Evolutionary conservation across 352 stramenopile genomes (phyloP).

Genomic region (Globisporangium nunn): DNA sequence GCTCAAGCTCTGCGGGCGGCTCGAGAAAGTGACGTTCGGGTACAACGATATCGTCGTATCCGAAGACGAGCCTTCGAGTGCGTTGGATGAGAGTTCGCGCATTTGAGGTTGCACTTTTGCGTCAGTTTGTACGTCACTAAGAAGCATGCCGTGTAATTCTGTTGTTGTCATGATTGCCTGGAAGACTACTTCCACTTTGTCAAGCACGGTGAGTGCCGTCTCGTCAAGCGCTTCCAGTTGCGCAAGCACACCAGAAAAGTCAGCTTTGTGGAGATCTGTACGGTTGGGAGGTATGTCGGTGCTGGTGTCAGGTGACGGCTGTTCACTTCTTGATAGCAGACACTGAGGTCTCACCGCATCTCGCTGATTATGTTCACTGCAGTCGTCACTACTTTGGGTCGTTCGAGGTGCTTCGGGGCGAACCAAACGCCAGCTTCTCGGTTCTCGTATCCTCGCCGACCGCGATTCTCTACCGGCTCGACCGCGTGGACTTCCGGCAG

Average conservation of each 20-base stretch:
- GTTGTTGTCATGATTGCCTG: background rate
- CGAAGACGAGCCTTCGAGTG: conserved; percentile 52
- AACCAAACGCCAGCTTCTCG: conserved; percentile 37
- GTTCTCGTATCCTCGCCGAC: conserved; percentile 54
- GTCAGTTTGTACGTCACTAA: too few species aligned
- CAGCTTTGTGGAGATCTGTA: conserved; percentile 51
- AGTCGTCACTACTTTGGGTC: conserved; percentile 60
- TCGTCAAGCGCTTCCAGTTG: conserved; percentile 44
- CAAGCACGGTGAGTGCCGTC: conserved; percentile 51
- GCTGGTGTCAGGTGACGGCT: background rate
- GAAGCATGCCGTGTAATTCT: background rate
- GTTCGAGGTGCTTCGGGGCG: conserved; percentile 39
- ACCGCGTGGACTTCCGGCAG: conserved; percentile 65
- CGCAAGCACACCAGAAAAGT: conserved; percentile 13
- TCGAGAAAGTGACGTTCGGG: conserved; percentile 48
- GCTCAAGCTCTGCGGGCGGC: conserved; percentile 44
- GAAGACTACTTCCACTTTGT: conserved; percentile 59
- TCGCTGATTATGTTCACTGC: background rate
- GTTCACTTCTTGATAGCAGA: background rate
- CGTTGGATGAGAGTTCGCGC: conserved; percentile 3
- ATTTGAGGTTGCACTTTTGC: too few species aligned
- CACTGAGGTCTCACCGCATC: background rate
- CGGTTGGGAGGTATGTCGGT: conserved; percentile 14
- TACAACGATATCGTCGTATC: conserved; percentile 62
- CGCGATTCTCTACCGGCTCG: conserved; percentile 52